Evolutionary conservation across 257 asterid genomes (phyloP).

Genomic region (Petunia secreta): DNA sequence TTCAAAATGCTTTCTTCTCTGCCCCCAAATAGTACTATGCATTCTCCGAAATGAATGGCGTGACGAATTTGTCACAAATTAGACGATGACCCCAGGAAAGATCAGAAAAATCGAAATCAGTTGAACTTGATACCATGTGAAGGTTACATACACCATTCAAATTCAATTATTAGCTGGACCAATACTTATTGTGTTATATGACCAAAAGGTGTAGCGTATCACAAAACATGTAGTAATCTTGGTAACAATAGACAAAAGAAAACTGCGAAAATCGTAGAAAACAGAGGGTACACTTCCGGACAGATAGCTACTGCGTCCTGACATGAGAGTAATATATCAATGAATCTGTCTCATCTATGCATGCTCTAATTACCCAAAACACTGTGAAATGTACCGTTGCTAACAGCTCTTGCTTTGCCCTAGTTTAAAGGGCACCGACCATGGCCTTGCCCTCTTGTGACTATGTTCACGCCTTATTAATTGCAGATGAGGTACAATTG

Average conservation of each 20-base stretch:
- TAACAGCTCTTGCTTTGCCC: constrained; percentile 20
- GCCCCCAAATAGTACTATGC: too few species aligned
- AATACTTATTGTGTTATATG: neutral
- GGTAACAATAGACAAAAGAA: neutral
- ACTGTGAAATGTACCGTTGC: neutral
- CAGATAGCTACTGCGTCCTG: constrained; percentile 13
- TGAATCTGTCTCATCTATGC: constrained; percentile 4
- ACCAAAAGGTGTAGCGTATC: neutral
- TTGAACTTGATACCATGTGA: too few species aligned
- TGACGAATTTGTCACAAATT: too few species aligned
- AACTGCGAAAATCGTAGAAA: neutral
- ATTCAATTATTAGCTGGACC: neutral
- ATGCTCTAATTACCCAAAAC: neutral
- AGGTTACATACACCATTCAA: neutral
- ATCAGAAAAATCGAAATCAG: too few species aligned
- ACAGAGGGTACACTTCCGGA: neutral
- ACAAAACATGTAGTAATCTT: neutral
- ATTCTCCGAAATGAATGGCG: too few species aligned
- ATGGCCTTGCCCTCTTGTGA: neutral
- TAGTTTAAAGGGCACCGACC: constrained; percentile 20
- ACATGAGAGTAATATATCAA: constrained; percentile 12
- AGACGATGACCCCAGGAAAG: too few species aligned
- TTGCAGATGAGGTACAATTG: neutral
- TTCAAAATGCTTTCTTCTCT: too few species aligned
- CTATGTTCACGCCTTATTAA: constrained; percentile 12